Evolutionary conservation across 441 rosid genomes (phyloP).

Genomic region (Gossypium schwendimanii): DNA sequence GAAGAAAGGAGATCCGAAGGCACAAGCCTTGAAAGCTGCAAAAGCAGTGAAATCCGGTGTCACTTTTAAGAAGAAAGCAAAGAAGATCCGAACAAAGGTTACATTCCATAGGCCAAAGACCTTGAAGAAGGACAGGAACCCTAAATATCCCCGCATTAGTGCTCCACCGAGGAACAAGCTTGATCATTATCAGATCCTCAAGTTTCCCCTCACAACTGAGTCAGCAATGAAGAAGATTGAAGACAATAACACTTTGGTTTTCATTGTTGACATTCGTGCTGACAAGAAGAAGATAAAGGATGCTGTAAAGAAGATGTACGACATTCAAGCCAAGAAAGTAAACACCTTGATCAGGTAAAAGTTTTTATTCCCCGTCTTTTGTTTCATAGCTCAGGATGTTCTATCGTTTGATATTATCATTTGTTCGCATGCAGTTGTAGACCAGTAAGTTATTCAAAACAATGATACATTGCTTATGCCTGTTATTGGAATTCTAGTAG

Average conservation of each 20-base stretch:
- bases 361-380: not conserved
- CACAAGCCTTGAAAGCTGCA: constrained; percentile 77
- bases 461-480: not conserved
- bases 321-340: constrained; percentile 85
- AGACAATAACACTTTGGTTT: constrained; percentile 89
- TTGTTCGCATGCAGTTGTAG: not conserved
- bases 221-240: constrained; percentile 86
- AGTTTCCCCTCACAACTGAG: constrained; percentile 73
- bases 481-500: not conserved
- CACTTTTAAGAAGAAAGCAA: constrained; percentile 62
- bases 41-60: constrained; percentile 85
- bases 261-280: constrained; percentile 87
- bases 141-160: constrained; percentile 63
- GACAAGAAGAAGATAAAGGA: constrained; percentile 88
- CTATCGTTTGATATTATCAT: not conserved
- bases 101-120: constrained; percentile 91
- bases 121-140: constrained; percentile 56
- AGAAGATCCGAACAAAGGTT: constrained; percentile 74
- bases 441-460: not conserved
- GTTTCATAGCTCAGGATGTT: not conserved
- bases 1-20: constrained; percentile 73
- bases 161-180: constrained; percentile 79
- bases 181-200: constrained; percentile 68
- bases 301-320: constrained; percentile 95
- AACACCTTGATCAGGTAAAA: constrained; percentile 86